Conservation (phyloP, 331 rosid species). For the Quercus tomentella region DNA sequence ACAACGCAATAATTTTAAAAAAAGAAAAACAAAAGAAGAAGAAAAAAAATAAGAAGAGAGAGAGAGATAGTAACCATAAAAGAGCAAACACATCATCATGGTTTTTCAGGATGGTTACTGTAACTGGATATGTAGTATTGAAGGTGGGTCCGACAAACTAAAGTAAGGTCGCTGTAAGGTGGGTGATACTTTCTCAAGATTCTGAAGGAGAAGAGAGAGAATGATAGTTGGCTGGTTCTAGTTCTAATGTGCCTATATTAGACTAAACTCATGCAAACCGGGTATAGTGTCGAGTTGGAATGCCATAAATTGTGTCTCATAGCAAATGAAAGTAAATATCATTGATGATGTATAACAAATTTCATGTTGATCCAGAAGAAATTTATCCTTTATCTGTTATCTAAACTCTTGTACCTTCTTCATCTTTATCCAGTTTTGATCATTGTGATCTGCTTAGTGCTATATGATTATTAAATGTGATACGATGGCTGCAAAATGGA, state of each 20-base stretch:
- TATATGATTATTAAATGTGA: not conserved
- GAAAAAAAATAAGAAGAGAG: accelerated
- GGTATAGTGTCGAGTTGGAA: not conserved
- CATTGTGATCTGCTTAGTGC: not conserved
- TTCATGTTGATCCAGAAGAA: not conserved
- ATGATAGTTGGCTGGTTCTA: too few relatives aligned
- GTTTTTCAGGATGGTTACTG: too few relatives aligned
- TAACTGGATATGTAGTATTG: too few relatives aligned
- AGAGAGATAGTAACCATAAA: too few relatives aligned
- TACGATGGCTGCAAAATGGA: not conserved
- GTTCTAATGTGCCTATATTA: not conserved
- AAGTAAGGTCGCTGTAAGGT: too few relatives aligned
- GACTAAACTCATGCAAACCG: not conserved
- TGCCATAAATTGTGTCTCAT: not conserved
- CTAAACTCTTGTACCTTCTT: not conserved
- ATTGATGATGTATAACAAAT: not conserved
- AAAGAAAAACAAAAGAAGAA: too few relatives aligned
- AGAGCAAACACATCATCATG: too few relatives aligned
- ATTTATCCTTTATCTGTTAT: not conserved
- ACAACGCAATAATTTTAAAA: too few relatives aligned
- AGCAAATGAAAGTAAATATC: not conserved
- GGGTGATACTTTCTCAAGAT: too few relatives aligned
- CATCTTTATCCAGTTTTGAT: not conserved
- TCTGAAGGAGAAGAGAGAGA: too few relatives aligned
- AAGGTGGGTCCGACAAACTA: too few relatives aligned